Percentiles rank a stretch among this genome's conserved stretches.
These are phyloP conservation scores for Saccharomycopsis selenospora DNA, from an alignment of 805 yeast genomes.

Conservation along the genomic window DNA sequence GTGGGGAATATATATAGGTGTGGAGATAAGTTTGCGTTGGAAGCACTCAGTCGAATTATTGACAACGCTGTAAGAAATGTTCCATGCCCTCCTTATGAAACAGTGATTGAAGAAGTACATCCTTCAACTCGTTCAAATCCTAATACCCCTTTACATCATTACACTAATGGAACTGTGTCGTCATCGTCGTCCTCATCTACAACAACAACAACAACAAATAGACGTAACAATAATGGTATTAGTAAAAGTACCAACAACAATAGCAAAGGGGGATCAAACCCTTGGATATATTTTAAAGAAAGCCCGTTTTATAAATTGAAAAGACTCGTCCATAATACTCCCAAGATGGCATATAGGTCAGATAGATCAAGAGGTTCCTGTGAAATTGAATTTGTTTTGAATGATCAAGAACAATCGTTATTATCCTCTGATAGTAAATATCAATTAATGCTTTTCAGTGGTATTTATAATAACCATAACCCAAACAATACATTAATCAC, in stretches of 20 bases:
- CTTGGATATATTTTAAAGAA: conserved; percentile 42
- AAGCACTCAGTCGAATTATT: conserved; percentile 39
- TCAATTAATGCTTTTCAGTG: conserved; percentile 49
- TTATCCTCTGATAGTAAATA: conserved; percentile 28
- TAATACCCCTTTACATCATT: conserved; percentile 11
- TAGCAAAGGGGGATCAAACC: conserved; percentile 26
- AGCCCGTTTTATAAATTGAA: conserved; percentile 51
- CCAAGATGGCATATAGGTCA: conserved; percentile 37
- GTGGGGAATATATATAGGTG: conserved; percentile 35
- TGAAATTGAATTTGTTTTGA: conserved; percentile 36
- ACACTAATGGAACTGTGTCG: neutral
- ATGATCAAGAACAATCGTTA: conserved; percentile 34
- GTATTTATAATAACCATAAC: conserved; percentile 30
- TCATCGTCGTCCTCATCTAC: conserved; percentile 9
- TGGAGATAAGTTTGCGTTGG: conserved; percentile 37
- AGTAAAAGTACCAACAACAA: neutral
- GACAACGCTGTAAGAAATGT: conserved; percentile 31
- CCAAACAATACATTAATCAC: conserved; percentile 36
- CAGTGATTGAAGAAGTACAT: conserved; percentile 24
- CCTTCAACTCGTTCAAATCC: conserved; percentile 25
- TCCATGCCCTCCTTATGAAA: conserved; percentile 23
- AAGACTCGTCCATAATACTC: conserved; percentile 40
- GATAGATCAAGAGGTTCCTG: conserved; percentile 41
- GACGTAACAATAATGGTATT: conserved; percentile 7
- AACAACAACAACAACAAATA: conserved; percentile 7